Base-by-base conservation (phyloP, 2,329 filamentous ascomycete genomes). In the Colletotrichum plurivorum region DNA sequence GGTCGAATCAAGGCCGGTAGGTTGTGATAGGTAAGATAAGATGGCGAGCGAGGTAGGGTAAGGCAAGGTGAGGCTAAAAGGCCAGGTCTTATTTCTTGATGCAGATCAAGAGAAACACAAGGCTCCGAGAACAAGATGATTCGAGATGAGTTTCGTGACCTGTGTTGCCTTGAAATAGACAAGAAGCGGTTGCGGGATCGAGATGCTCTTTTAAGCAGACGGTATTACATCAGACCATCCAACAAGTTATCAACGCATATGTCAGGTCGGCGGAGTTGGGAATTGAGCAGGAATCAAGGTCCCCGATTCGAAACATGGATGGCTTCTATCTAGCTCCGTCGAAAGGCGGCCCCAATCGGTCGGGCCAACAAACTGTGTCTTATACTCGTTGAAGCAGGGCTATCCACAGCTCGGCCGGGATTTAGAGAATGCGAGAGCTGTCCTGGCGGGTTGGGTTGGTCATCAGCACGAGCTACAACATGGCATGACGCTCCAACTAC, bases 221-320 rank as follows among this genome's bases (percentile, higher is more conserved):
- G 25, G 13, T 43, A 31, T 60, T 66, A 56, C 49, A 69, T 56
- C 61, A 55, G 49, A 65, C 41, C 48, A 22, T 22, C 16, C 41
- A 55, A 60, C 41, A 55, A 60, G 55, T 48, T 43, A 59, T 60
- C 62, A 46, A 69, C 51, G 22, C 22, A 22, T 22, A 22, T 22
- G 62, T 59, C 49, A 56, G 66, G 43, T 69, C 66, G 55, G 60
- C 54, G 54, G 54, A 55, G 54, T 68, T 55, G 58, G 43, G 41
- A 43, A 18, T 60, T 49, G 5, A 43, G 31, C 25, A 18, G 49
- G 39, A 25, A 69, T 60, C 61, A 66, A 55, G 53, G 60, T 68
- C 53, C 60, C 65, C 46, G 65, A 58, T 58, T 68, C 60, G 53
- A 68, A 64, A 64, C 65, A 48, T 54, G 60, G 41, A 49, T 43